These are phyloP conservation scores for Ganoderma resinaceum DNA, from an alignment of 1,284 basidiomycete species.

Conservation along the genomic window DNA sequence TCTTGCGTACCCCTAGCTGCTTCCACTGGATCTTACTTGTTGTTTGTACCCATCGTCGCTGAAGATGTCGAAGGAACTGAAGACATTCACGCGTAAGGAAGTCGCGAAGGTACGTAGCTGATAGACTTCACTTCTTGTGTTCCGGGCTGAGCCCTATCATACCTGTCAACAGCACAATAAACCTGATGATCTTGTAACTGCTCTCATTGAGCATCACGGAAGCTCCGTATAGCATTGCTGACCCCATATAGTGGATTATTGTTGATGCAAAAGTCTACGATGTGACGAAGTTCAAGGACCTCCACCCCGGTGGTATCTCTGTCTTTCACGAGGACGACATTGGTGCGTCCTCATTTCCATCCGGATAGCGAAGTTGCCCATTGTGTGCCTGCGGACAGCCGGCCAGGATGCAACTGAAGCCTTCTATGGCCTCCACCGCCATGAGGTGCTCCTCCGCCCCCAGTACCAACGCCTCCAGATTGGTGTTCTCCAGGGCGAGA, in stretches of 20 bases:
- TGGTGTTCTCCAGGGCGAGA: constrained; percentile 73
- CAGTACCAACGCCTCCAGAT: constrained; percentile 77
- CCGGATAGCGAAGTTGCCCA: constrained; percentile 28
- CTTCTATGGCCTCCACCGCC: constrained; percentile 86
- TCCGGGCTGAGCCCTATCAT: constrained; percentile 2
- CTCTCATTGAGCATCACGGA: constrained; percentile 35
- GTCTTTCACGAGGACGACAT: constrained; percentile 80
- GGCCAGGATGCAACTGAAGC: constrained; percentile 87
- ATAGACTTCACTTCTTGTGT: not conserved
- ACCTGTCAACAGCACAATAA: constrained; percentile 61
- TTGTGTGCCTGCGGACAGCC: constrained; percentile 43
- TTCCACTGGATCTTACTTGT: not conserved
- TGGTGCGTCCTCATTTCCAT: constrained; percentile 42
- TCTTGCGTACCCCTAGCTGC: not conserved
- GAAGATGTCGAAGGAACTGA: constrained; percentile 51
- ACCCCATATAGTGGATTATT: constrained; percentile 71
- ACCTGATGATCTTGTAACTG: constrained; percentile 64
- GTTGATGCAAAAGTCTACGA: constrained; percentile 87
- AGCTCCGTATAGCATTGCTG: not conserved
- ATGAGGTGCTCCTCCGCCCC: constrained; percentile 78
- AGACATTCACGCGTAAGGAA: constrained; percentile 58
- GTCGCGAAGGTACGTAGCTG: constrained; percentile 54
- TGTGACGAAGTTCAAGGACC: constrained; percentile 75
- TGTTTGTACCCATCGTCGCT: not conserved
- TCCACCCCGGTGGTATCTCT: constrained; percentile 86